phyloP scores from a whole-genome alignment of 164 flowering plant species.

The Liriodendron chinense region DNA sequence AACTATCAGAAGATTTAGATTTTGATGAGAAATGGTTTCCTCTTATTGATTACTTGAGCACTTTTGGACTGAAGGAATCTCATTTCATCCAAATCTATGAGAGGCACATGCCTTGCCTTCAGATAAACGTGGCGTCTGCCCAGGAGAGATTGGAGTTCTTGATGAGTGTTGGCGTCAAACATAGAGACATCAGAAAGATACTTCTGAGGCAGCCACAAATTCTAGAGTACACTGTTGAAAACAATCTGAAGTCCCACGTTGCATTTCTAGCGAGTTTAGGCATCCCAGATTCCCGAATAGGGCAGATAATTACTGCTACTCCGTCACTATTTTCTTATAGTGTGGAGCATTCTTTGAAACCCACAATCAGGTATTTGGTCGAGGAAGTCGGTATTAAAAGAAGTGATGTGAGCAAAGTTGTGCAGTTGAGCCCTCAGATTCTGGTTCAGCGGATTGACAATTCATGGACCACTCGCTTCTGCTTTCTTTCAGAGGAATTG shows the following conservation, averaged over 20 bases:
- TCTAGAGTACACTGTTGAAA: slow-evolving; percentile 80
- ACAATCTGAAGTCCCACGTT: slow-evolving; percentile 78
- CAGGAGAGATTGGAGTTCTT: slow-evolving; percentile 79
- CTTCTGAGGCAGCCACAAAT: slow-evolving; percentile 92
- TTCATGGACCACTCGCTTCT: slow-evolving; percentile 76
- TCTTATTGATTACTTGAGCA: slow-evolving; percentile 83
- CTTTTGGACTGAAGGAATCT: slow-evolving; percentile 78
- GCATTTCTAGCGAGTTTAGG: slow-evolving; percentile 66
- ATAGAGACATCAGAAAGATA: slow-evolving; percentile 70
- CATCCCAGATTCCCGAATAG: slow-evolving; percentile 69
- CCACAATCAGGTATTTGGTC: slow-evolving; percentile 80
- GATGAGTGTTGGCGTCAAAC: slow-evolving; percentile 81
- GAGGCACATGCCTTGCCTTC: slow-evolving; percentile 87
- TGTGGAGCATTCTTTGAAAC: slow-evolving; percentile 83
- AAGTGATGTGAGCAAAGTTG: slow-evolving; percentile 72
- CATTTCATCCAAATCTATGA: slow-evolving; percentile 83
- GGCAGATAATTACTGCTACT: slow-evolving; percentile 74
- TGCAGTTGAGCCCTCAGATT: slow-evolving; percentile 94
- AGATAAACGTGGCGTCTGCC: slow-evolving; percentile 71
- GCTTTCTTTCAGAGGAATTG: slow-evolving; percentile 74
- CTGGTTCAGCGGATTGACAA: slow-evolving; percentile 78
- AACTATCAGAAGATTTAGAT: slow-evolving; percentile 64
- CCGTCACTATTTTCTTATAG: slow-evolving; percentile 95
- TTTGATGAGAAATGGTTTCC: slow-evolving; percentile 79
- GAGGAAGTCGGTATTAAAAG: slow-evolving; percentile 88